Evolutionary conservation across 192 early-diverging fungal species (phyloP).

Genomic region (Blastocladiella britannica): DNA sequence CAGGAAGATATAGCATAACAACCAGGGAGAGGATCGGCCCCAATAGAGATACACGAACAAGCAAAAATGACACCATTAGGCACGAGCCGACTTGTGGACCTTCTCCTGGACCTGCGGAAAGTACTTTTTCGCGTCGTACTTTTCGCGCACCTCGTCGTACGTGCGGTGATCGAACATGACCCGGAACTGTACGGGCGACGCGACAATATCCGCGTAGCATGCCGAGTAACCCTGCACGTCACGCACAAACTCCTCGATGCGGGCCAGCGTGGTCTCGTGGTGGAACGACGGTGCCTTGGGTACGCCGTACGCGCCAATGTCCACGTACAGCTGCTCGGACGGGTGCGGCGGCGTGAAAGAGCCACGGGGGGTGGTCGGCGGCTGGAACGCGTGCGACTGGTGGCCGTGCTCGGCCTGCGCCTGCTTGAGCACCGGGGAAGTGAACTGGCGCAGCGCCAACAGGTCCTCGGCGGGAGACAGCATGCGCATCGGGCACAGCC

Average conservation of each 20-base stretch:
- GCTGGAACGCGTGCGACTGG: not conserved
- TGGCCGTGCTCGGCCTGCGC: not conserved
- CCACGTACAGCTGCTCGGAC: conserved; percentile 14
- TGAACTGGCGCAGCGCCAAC: conserved; percentile 1
- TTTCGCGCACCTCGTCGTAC: conserved; percentile 10
- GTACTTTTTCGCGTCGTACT: not conserved
- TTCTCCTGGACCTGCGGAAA: conserved; percentile 6
- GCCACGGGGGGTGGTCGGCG: conserved; percentile 6
- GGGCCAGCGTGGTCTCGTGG: conserved; percentile 9
- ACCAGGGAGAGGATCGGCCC: too few relatives aligned
- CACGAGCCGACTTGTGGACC: not conserved
- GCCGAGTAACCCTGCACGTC: conserved; percentile 5
- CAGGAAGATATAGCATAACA: too few relatives aligned
- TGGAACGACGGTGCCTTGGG: conserved; percentile 5
- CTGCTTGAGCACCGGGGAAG: too few relatives aligned
- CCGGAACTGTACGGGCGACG: conserved; percentile 12
- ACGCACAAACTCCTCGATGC: conserved; percentile 6
- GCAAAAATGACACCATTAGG: not conserved
- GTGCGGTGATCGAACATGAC: conserved; percentile 19
- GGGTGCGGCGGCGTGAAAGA: conserved; percentile 7
- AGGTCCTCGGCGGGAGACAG: not conserved
- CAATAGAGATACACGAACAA: too few relatives aligned
- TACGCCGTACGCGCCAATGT: conserved; percentile 19
- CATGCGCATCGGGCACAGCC: conserved; percentile 4
- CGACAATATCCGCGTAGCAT: conserved; percentile 14